Conservation (phyloP, 352 stramenopile genomes). For the Globisporangium viniferum region DNA sequence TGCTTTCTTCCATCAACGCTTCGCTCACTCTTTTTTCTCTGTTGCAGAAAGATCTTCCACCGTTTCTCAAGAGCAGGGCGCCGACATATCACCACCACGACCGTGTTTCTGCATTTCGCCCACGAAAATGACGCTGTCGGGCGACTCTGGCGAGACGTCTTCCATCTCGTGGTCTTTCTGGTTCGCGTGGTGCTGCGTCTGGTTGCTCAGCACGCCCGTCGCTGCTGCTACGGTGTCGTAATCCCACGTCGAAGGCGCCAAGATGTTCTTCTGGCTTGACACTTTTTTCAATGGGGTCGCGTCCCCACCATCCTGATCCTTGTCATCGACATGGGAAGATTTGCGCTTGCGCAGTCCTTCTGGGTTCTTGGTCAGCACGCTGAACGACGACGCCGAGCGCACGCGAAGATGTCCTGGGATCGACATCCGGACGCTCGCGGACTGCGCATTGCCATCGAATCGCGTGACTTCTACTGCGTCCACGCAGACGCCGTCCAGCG, state of each 20-base stretch:
- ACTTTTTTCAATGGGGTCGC: slow-evolving; percentile 55
- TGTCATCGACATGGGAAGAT: slow-evolving; percentile 55
- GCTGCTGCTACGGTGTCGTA: slow-evolving; percentile 8
- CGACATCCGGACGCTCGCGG: slow-evolving; percentile 35
- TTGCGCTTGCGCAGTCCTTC: slow-evolving; percentile 79
- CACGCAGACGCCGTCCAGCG: slow-evolving; percentile 36
- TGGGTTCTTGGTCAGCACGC: slow-evolving; percentile 56
- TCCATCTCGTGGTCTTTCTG: slow-evolving; percentile 52
- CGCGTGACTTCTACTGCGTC: slow-evolving; percentile 61
- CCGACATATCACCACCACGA: not conserved
- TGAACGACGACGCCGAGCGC: slow-evolving; percentile 41
- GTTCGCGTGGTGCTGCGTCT: not conserved
- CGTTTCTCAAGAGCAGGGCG: slow-evolving; percentile 3
- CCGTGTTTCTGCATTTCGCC: slow-evolving; percentile 9
- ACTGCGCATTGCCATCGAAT: slow-evolving; percentile 18
- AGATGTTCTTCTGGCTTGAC: slow-evolving; percentile 64
- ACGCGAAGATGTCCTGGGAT: slow-evolving; percentile 55
- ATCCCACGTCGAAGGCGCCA: slow-evolving; percentile 22
- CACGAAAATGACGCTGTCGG: slow-evolving; percentile 26
- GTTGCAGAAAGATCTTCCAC: not conserved
- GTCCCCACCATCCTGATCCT: slow-evolving; percentile 14
- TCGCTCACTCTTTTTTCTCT: not conserved
- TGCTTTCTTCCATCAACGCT: not conserved
- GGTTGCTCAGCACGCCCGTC: slow-evolving; percentile 10
- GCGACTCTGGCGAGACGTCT: slow-evolving; percentile 27